Evolutionary conservation across 2,329 filamentous ascomycete genomes (phyloP).

Genomic region (Bertia moriformis): DNA sequence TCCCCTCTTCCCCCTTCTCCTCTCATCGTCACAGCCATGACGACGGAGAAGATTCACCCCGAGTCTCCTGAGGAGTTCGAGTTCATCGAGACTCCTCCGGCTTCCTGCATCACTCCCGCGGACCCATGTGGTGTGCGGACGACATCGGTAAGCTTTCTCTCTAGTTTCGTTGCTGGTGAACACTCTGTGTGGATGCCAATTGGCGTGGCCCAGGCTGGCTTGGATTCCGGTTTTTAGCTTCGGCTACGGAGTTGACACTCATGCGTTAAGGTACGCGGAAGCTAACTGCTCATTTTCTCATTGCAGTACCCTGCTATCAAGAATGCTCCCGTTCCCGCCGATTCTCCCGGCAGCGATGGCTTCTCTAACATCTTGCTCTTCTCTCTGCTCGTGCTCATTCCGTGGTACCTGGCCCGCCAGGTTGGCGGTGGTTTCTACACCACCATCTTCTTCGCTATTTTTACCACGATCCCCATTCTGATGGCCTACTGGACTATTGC

Average conservation of each 20-base stretch:
- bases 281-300: constrained; percentile 4
- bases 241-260: too few species aligned
- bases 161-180: constrained; percentile 2
- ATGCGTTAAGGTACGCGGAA: constrained; percentile 17
- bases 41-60: constrained; percentile 22
- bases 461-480: constrained; percentile 68
- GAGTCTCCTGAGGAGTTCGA: constrained; percentile 30
- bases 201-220: too few species aligned
- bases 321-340: constrained; percentile 85
- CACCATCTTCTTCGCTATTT: constrained; percentile 68
- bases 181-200: constrained; percentile 1
- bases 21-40: neutral
- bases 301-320: constrained; percentile 72
- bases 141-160: constrained; percentile 30
- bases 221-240: too few species aligned
- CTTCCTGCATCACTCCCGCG: constrained; percentile 30
- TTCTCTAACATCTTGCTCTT: constrained; percentile 77
- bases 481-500: constrained; percentile 67
- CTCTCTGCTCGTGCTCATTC: constrained; percentile 53
- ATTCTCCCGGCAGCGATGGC: constrained; percentile 66
- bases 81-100: constrained; percentile 43
- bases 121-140: constrained; percentile 45
- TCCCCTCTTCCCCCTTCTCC: neutral
- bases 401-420: constrained; percentile 70
- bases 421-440: constrained; percentile 77